phyloP scores from a whole-genome alignment of 257 asterid genomes.

The Solanum medicagineum region DNA sequence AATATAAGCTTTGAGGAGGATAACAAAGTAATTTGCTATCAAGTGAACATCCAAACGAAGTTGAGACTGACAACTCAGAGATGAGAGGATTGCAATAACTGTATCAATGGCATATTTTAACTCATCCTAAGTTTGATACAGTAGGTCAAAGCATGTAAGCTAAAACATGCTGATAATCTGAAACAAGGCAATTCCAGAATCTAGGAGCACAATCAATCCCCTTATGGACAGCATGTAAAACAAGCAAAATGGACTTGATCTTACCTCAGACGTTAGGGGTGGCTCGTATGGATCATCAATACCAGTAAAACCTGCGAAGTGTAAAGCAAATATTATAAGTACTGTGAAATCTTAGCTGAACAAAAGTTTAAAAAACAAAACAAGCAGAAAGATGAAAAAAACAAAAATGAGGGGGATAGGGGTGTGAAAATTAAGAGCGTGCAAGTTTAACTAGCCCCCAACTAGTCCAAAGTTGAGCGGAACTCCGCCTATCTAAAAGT shows the following conservation, averaged over 20 bases:
- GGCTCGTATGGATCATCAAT: slow-evolving; percentile 95
- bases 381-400: not conserved
- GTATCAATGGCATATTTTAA: not conserved
- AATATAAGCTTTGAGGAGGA: not conserved
- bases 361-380: no score
- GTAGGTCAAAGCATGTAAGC: not conserved
- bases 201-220: not conserved
- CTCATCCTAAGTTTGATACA: not conserved
- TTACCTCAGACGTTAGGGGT: slow-evolving; percentile 85
- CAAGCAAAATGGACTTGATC: not conserved
- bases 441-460: not conserved
- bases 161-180: not conserved
- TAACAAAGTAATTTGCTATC: not conserved
- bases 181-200: not conserved
- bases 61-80: not conserved
- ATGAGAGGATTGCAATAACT: not conserved
- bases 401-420: not conserved
- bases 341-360: not conserved
- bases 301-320: slow-evolving; percentile 81
- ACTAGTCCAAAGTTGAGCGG: not conserved
- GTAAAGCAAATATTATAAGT: not conserved
- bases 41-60: not conserved
- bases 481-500: not conserved
- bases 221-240: not conserved
- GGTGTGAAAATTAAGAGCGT: not conserved